phyloP scores from a whole-genome alignment of 108 stramenopile species.

The Nannochloropsis salina region DNA sequence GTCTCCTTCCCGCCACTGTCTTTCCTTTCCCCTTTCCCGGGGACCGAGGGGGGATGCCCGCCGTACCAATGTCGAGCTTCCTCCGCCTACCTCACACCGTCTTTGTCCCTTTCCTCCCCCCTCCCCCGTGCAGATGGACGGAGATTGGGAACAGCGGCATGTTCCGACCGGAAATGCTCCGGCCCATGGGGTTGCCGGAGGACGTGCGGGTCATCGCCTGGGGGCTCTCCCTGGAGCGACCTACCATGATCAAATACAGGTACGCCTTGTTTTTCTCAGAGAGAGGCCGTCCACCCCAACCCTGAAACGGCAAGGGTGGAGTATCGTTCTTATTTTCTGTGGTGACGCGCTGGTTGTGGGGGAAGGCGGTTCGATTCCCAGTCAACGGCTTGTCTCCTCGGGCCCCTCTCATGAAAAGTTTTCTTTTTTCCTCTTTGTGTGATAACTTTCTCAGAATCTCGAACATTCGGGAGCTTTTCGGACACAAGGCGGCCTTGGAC shows the following conservation, averaged over 20 bases:
- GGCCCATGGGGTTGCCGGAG: conserved; percentile 98
- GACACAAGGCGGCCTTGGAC: conserved; percentile 96
- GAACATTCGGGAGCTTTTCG: conserved; percentile 98
- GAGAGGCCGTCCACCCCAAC: no score
- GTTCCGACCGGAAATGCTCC: conserved; percentile 99
- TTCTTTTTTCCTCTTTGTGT: no score
- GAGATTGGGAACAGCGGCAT: conserved; percentile 70
- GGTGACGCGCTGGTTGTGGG: no score
- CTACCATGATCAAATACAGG: conserved; percentile 99
- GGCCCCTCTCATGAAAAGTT: no score
- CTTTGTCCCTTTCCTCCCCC: background rate
- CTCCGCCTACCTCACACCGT: background rate
- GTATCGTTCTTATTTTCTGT: no score
- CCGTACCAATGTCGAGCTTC: background rate
- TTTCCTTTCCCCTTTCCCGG: background rate
- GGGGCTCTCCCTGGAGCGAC: conserved; percentile 96
- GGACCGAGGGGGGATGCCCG: background rate
- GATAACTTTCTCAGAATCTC: conserved; percentile 59
- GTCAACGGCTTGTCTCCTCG: no score
- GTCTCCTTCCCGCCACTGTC: conserved; percentile 51
- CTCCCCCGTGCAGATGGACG: background rate
- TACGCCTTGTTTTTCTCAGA: background rate
- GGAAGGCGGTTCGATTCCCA: background rate
- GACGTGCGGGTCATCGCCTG: conserved; percentile 98
- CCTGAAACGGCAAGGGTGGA: no score